Conservation (phyloP, 768 basidiomycete genomes). For the Amanita rubescens region DNA sequence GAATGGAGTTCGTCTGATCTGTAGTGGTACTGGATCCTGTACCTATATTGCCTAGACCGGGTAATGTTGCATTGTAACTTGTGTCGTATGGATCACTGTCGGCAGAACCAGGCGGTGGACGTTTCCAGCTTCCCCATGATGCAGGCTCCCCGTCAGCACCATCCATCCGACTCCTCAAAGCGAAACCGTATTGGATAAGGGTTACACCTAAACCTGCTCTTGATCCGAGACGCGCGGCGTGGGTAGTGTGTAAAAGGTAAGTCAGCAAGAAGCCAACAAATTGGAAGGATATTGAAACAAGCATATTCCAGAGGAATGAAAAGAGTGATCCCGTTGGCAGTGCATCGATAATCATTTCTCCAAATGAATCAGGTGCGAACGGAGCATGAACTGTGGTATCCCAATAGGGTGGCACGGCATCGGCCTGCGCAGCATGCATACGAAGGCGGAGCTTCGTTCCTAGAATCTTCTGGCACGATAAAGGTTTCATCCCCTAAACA, state of each 20-base stretch:
- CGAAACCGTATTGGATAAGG: constrained; percentile 92
- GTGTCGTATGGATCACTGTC: constrained; percentile 40
- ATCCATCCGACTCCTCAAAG: constrained; percentile 52
- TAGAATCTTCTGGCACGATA: constrained; percentile 75
- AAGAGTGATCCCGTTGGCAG: constrained; percentile 80
- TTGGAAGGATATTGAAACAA: constrained; percentile 95
- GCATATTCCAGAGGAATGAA: constrained; percentile 86
- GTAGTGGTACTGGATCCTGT: constrained; percentile 22
- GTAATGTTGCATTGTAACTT: constrained; percentile 14
- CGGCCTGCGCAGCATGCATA: constrained; percentile 88
- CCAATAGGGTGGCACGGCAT: constrained; percentile 97
- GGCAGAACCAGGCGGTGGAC: constrained; percentile 34
- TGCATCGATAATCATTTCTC: constrained; percentile 86
- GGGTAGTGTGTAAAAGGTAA: constrained; percentile 89
- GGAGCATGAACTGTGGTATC: constrained; percentile 96
- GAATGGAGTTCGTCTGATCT: constrained; percentile 31
- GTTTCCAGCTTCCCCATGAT: constrained; percentile 24
- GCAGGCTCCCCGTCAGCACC: constrained; percentile 22
- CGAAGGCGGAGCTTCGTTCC: constrained; percentile 83
- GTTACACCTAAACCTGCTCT: constrained; percentile 95
- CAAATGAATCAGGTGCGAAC: constrained; percentile 49
- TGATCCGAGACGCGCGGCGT: constrained; percentile 88
- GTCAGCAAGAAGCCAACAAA: constrained; percentile 92
- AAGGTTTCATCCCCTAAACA: constrained; percentile 53
- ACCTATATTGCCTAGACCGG: constrained; percentile 20